These are phyloP conservation scores for Raffaelea arxii DNA, from an alignment of 2,329 filamentous ascomycete species.

Conservation along the genomic window DNA sequence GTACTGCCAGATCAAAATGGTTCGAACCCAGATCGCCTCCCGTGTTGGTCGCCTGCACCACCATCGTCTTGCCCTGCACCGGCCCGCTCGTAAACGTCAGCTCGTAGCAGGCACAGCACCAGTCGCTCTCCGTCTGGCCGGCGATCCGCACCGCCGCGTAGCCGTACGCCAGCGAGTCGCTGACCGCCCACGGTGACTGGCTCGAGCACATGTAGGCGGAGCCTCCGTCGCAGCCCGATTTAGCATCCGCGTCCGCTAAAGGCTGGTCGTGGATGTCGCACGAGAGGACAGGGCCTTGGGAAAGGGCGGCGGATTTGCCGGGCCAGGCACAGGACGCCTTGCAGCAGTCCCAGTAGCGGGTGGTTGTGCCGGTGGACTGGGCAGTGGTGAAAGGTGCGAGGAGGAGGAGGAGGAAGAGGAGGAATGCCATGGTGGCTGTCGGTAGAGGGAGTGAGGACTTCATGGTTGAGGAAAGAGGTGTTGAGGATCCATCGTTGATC, in stretches of 20 bases:
- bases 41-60: slow-evolving; percentile 52
- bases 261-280: slow-evolving; percentile 40
- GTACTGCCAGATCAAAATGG: slow-evolving; percentile 42
- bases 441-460: too few relatives aligned
- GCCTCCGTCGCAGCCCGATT: slow-evolving; percentile 32
- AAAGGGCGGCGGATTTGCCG: slow-evolving; percentile 35
- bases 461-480: too few relatives aligned
- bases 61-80: slow-evolving; percentile 46
- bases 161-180: slow-evolving; percentile 40
- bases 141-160: slow-evolving; percentile 41
- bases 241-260: slow-evolving; percentile 27
- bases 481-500: too few relatives aligned
- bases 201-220: slow-evolving; percentile 42
- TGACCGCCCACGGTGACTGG: slow-evolving; percentile 42
- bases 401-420: neutral
- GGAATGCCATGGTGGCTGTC: neutral
- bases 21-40: slow-evolving; percentile 42
- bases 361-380: slow-evolving; percentile 11
- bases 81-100: slow-evolving; percentile 47
- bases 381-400: neutral
- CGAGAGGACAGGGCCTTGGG: slow-evolving; percentile 28
- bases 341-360: slow-evolving; percentile 50
- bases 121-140: slow-evolving; percentile 29
- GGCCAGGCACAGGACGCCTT: slow-evolving; percentile 53
- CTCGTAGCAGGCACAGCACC: slow-evolving; percentile 50